Evolutionary conservation across 805 yeast genomes (phyloP), one percentile per base, ranked within the genome.

Genomic region (Starmerella stigmatis): DNA sequence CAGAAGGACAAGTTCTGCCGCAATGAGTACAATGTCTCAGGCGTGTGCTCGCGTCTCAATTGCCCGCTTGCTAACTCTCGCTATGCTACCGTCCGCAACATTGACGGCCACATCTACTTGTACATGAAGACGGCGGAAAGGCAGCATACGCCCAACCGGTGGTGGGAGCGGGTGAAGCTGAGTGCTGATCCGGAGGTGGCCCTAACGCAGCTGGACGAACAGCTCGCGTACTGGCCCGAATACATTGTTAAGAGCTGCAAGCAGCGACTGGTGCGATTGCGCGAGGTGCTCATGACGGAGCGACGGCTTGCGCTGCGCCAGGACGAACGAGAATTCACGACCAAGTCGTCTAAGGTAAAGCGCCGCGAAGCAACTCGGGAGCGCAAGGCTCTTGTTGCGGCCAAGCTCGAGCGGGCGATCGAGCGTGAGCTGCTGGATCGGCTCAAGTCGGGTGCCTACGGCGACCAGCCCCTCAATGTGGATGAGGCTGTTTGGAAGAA

Each of bases 71-170:
- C 99, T 21, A 92, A 64, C 45, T 52, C 67, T n/a, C 61, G 56
- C 45, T 64, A 64, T 43, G 66, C 67, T 25, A 62, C 67, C 1
- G 66, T 64, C 16, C 55, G 65, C 31, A 52, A 45, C 45, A 58
- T 64, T 17, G 59, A 63, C 39, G 67, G 67, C 23, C 50, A 58
- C 39, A 55, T 62, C 29, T 63, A 60, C 37, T 50, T 64, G 5
- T 92, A 92, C 66, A 92, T 92, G 86, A 92, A 92, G 64, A 92
- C 97, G 1, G 94, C 94, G 1, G 99, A 92, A 68, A 78, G 99
- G 67, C 94, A 94, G 17, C 97, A 92, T 62, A 83, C 86, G 52
- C 99, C 99, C 12, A 77, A 83, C 35, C 81, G 82, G 57, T 69
- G 85, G 62, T 92, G 99, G 99, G 96, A 92, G 66, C 75, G 96